Base-by-base conservation (phyloP, 768 basidiomycete species). In the Tricholomella constricta region DNA sequence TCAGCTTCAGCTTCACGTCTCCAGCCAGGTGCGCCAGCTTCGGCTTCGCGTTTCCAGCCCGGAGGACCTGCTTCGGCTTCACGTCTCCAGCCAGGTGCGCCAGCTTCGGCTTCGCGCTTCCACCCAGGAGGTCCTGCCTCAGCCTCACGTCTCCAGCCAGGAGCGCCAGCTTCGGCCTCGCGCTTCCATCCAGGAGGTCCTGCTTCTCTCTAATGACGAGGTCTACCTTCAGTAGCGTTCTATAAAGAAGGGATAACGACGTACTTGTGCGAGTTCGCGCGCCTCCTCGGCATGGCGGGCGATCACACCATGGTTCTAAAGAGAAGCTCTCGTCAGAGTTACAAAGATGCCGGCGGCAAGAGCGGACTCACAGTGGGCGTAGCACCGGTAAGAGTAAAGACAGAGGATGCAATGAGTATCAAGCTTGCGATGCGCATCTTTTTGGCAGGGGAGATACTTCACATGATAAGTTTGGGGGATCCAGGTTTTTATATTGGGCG, bases 381-480 rank as follows among this genome's bases (percentile, higher is more conserved):
- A 22, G 69, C 68, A 43, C 49, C 22, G n/a, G 61, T 57, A 8
- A 66, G 47, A 44, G 61, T 55, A 42, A 66, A 48, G 12, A 56
- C 59, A 34, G 69, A 67, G 19, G 67, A 56, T 32, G 64, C 46
- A 40, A 64, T 40, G 14, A 69, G 48, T 27, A 65, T 37, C 23
- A 64, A 32, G 48, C 59, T 57, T 47, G 65, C 47, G 46, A 71
- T 49, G 42, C 69, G 71, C 71, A 74, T 72, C 31, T 58, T 62
- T 54, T 32, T 40, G 25, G 43, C 12, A 53, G 52, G 52, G 59
- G 56, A 46, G 54, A 54, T 53, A 58, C 51, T 47, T 48, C 36
- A 8, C 40, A 50, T 19, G 47, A 23, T 45, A 49, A 49, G 36
- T 45, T 52, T 56, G 51, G 54, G 55, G 45, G 31, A 2, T 55